Evolutionary conservation across 106 monocot species (phyloP), one percentile per base, ranked within the genome.

Genomic region (Gastrodia elata): DNA sequence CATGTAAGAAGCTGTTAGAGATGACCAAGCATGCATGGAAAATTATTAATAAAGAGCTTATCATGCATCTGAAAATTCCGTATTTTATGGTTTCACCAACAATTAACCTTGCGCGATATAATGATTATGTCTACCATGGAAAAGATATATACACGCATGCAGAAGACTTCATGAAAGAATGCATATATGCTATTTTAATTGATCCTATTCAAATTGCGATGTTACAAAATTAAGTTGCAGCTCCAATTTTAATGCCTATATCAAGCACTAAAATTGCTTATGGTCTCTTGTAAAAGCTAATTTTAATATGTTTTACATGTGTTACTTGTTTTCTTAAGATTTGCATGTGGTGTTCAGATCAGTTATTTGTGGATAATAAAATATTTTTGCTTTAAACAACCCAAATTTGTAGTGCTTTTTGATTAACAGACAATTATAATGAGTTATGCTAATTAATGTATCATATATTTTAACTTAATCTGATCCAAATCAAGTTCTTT

Each of bases 71-170:
- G 8, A 64, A 64, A 9, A 0, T 64, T 0, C 1, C 67, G 3
- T 38, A 37, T 3, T 38, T 5, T 38, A 37, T 67, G n/a, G n/a
- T 67, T 18, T 15, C 4, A n/a, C 67, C 67, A n/a, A 36, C 8
- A 8, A 38, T 67, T 10, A 67, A 67, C 6, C 67, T 67, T 37
- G 67, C 67, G n/a, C 67, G 67, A 4, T 67, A 37, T 67, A 37
- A 37, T 38, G 34, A 67, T 4, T 67, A 37, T n/a, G 32, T 67
- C 8, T 67, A 67, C 11, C 3, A 6, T 18, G 6, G 37, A 5
- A 38, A 20, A 37, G 67, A 67, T 37, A 15, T 67, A 7, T 67
- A 67, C 9, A 67, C 67, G 6, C 37, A 67, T n/a, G 4, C 67
- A 20, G 36, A 37, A 5, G 10, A 38, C 0, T 20, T 20, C 36